Conservation (phyloP, 768 basidiomycete species). For the Stropharia rugosoannulata region DNA sequence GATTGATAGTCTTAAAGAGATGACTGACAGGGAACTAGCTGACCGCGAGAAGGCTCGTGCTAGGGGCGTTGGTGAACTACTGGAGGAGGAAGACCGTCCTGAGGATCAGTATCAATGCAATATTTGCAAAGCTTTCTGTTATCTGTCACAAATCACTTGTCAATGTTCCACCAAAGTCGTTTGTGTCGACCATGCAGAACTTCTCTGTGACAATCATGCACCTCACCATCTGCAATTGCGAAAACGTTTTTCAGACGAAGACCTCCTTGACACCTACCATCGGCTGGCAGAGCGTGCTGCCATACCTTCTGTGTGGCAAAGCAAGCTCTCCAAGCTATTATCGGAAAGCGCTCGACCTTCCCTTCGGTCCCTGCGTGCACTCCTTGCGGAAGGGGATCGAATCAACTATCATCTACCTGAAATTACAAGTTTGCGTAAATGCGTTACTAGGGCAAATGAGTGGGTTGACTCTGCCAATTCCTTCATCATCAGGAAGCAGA, state of each 20-base stretch:
- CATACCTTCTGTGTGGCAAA: slow-evolving; percentile 74
- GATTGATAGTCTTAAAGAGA: slow-evolving; percentile 78
- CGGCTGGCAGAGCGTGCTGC: slow-evolving; percentile 72
- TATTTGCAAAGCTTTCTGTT: slow-evolving; percentile 92
- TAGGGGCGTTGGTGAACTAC: slow-evolving; percentile 59
- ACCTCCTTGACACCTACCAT: slow-evolving; percentile 63
- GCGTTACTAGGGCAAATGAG: slow-evolving; percentile 77
- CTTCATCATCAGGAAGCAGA: slow-evolving; percentile 78
- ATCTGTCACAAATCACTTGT: slow-evolving; percentile 90
- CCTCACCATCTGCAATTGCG: slow-evolving; percentile 59
- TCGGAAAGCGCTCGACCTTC: slow-evolving; percentile 68
- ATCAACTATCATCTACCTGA: slow-evolving; percentile 77
- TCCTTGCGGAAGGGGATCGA: slow-evolving; percentile 88
- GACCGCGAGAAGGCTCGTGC: slow-evolving; percentile 64
- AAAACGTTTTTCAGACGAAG: slow-evolving; percentile 79
- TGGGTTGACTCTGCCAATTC: slow-evolving; percentile 87
- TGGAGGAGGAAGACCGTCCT: slow-evolving; percentile 77
- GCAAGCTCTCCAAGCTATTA: slow-evolving; percentile 66
- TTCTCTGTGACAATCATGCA: slow-evolving; percentile 62
- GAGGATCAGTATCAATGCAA: slow-evolving; percentile 97
- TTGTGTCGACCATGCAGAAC: slow-evolving; percentile 82
- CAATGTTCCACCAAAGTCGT: slow-evolving; percentile 74
- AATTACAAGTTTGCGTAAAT: slow-evolving; percentile 68
- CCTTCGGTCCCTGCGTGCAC: slow-evolving; percentile 73
- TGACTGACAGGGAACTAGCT: slow-evolving; percentile 81